Conservation (phyloP, 257 asterid genomes). For the Penstemon barbatus region DNA sequence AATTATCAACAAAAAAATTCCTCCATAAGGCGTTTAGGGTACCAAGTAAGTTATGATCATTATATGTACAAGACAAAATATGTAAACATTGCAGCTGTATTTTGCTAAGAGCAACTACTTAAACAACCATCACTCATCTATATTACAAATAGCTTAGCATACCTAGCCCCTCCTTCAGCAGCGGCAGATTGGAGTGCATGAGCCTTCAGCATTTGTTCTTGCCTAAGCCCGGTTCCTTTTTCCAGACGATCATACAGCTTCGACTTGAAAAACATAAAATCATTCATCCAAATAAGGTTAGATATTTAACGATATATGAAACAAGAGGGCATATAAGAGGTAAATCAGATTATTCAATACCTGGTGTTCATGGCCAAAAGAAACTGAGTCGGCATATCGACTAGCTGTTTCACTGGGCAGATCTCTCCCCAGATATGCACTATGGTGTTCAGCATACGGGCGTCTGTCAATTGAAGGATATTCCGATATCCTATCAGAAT, state of each 20-base stretch:
- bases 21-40: constrained; percentile 20
- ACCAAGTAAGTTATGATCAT: constrained; percentile 16
- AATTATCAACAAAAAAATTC: constrained; percentile 23
- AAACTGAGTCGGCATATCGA: constrained; percentile 65
- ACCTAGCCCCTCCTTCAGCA: constrained; percentile 84
- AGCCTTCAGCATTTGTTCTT: constrained; percentile 74
- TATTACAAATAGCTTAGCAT: constrained; percentile 29
- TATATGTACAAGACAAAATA: constrained; percentile 15
- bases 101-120: constrained; percentile 19
- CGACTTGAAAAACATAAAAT: constrained; percentile 45
- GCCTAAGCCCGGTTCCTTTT: constrained; percentile 59
- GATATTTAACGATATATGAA: background rate
- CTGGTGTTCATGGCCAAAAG: constrained; percentile 77
- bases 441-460: constrained; percentile 63
- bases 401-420: constrained; percentile 63
- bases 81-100: constrained; percentile 13
- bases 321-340: constrained; percentile 10
- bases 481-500: constrained; percentile 69
- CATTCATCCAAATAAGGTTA: background rate
- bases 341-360: constrained; percentile 39
- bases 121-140: constrained; percentile 16
- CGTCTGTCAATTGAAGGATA: constrained; percentile 73
- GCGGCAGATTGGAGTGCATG: constrained; percentile 72
- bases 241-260: constrained; percentile 76
- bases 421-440: constrained; percentile 70